Conservation (phyloP, 1,284 basidiomycete species). For the Butyriboletus appendiculatus region DNA sequence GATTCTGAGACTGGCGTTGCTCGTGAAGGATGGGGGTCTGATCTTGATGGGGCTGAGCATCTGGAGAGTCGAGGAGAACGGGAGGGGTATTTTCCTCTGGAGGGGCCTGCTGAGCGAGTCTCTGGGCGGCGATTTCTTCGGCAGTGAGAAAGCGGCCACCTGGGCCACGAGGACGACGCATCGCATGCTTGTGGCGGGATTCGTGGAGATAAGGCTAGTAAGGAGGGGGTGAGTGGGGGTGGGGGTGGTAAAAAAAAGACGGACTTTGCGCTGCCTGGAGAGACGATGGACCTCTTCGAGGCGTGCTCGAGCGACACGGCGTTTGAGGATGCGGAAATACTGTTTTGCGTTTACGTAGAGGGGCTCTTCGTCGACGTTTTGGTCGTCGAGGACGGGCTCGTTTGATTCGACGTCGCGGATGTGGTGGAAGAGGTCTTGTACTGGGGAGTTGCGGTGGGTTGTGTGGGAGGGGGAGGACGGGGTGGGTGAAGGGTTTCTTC, state of each 20-base stretch:
- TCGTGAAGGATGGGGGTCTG: conserved; percentile 9
- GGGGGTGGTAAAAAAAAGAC: conserved; percentile 13
- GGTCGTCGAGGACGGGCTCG: conserved; percentile 27
- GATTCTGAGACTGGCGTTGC: conserved; percentile 20
- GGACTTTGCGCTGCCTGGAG: conserved; percentile 87
- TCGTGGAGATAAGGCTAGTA: conserved; percentile 93
- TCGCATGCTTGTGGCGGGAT: conserved; percentile 96
- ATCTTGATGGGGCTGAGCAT: conserved; percentile 12
- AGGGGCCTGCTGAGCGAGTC: conserved; percentile 38
- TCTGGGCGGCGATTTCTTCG: conserved; percentile 86
- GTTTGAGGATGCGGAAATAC: conserved; percentile 94
- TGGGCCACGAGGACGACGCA: conserved; percentile 93
- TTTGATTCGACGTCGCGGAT: conserved; percentile 28
- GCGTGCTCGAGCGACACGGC: conserved; percentile 83
- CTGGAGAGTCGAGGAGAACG: conserved; percentile 12
- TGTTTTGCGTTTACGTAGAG: conserved; percentile 98
- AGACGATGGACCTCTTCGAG: conserved; percentile 91
- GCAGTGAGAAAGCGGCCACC: conserved; percentile 96
- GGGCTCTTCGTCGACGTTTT: conserved; percentile 82
- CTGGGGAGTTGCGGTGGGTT: conserved; percentile 29
- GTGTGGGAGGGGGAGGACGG: conserved; percentile 29
- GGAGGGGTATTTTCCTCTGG: conserved; percentile 19
- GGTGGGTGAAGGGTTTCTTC: conserved; percentile 27
- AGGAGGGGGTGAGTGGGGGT: conserved; percentile 8
- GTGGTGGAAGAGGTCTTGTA: conserved; percentile 35